A percentile compares a stretch with the other conserved stretches of the same genome.
Conservation (phyloP, 2,329 filamentous ascomycete species). For the Myriosclerotinia duriaeana region DNA sequence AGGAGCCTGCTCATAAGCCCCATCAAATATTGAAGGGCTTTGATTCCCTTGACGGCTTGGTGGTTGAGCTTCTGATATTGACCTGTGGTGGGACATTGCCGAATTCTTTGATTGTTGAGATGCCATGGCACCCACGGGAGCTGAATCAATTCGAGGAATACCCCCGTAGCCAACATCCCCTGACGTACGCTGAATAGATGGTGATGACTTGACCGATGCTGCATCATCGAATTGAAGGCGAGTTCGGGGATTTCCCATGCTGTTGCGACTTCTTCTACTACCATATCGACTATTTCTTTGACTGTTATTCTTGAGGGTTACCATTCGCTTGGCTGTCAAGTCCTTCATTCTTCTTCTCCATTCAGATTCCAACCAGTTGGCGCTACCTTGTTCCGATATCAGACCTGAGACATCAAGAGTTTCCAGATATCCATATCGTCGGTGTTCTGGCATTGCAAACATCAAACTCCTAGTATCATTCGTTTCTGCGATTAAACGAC, state of each 20-base stretch:
- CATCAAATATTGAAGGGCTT: conserved; percentile 33
- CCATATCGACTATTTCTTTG: conserved; percentile 48
- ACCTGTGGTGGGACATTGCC: conserved; percentile 33
- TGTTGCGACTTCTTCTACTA: conserved; percentile 57
- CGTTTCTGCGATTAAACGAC: conserved; percentile 80
- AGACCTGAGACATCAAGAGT: conserved; percentile 79
- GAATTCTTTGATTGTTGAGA: conserved; percentile 28
- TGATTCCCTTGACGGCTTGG: conserved; percentile 34
- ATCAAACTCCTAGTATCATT: conserved; percentile 87
- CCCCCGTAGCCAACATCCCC: conserved; percentile 23
- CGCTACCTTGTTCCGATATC: conserved; percentile 75
- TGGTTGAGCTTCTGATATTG: conserved; percentile 40
- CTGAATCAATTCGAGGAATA: conserved; percentile 50
- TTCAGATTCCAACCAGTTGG: conserved; percentile 77
- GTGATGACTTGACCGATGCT: conserved; percentile 52
- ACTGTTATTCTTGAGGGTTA: conserved; percentile 52
- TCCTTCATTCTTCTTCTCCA: conserved; percentile 92
- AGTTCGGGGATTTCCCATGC: conserved; percentile 50
- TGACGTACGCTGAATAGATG: conserved; percentile 44
- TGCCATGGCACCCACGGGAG: conserved; percentile 45
- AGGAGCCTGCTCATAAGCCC: conserved; percentile 33
- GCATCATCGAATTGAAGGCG: conserved; percentile 59
- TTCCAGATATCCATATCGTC: conserved; percentile 87
- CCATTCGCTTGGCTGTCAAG: conserved; percentile 77
- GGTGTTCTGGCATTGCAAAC: conserved; percentile 94